Percentiles rank a stretch among this genome's conserved stretches.
Evolutionary conservation across 1,139 yeast genomes (phyloP).

Genomic region (Hyphopichia fennica): DNA sequence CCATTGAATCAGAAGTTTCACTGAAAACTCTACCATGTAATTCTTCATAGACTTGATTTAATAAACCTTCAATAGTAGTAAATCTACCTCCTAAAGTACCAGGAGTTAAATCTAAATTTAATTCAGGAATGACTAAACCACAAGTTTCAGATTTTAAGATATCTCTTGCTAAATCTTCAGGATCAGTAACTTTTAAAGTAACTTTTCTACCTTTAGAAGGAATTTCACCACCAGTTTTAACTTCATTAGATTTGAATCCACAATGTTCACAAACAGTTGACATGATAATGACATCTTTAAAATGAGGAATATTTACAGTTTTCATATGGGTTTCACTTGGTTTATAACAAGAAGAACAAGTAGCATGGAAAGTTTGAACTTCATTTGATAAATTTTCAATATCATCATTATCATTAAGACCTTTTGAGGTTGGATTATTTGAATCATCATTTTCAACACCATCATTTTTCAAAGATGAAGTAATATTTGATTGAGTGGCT

Average conservation of each 20-base stretch:
- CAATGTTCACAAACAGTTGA: slow-evolving; percentile 90
- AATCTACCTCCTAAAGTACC: slow-evolving; percentile 98
- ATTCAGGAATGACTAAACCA: slow-evolving; percentile 81
- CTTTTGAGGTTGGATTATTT: slow-evolving; percentile 50
- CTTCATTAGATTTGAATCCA: slow-evolving; percentile 97
- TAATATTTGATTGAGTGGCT: slow-evolving; percentile 34
- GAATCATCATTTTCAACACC: slow-evolving; percentile 15
- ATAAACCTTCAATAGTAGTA: slow-evolving; percentile 92
- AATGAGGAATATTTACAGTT: slow-evolving; percentile 94
- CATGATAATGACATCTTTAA: slow-evolving; percentile 96
- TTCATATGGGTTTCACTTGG: slow-evolving; percentile 95
- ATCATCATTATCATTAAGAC: slow-evolving; percentile 70
- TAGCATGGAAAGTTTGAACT: slow-evolving; percentile 88
- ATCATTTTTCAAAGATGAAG: slow-evolving; percentile 21
- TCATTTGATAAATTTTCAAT: slow-evolving; percentile 85
- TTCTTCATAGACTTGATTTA: slow-evolving; percentile 87
- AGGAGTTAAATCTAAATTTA: slow-evolving; percentile 86
- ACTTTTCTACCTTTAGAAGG: slow-evolving; percentile 83
- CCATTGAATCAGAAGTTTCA: slow-evolving; percentile 92
- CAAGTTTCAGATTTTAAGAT: slow-evolving; percentile 94
- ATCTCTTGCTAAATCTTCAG: slow-evolving; percentile 93
- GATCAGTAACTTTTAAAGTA: slow-evolving; percentile 75
- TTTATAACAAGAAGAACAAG: slow-evolving; percentile 85
- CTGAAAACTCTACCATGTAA: slow-evolving; percentile 82
- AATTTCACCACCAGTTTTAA: slow-evolving; percentile 96